These are phyloP conservation scores for Neurospora africana DNA, from an alignment of 495 filamentous ascomycete species.

Conservation along the genomic window DNA sequence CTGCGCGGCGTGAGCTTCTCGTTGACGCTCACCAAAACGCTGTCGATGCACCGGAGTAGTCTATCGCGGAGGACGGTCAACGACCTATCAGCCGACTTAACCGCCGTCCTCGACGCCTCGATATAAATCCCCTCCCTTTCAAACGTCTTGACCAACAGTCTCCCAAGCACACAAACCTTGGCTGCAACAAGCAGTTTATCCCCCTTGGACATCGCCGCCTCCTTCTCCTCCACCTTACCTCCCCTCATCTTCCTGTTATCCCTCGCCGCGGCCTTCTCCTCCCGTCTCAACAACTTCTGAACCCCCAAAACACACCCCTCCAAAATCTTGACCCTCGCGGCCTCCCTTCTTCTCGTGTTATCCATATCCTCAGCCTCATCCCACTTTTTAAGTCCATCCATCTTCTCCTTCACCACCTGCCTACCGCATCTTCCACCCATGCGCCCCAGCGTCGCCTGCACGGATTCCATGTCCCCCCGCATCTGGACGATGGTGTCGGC, in stretches of 20 bases:
- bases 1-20: conserved; percentile 27
- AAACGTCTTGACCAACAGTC: conserved; percentile 40
- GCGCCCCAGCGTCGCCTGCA: conserved; percentile 57
- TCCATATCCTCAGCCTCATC: conserved; percentile 7
- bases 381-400: conserved; percentile 36
- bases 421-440: conserved; percentile 74
- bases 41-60: conserved; percentile 57
- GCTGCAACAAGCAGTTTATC: conserved; percentile 57
- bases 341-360: conserved; percentile 12
- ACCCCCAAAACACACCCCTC: conserved; percentile 29
- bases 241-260: conserved; percentile 6
- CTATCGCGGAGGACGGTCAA: conserved; percentile 43
- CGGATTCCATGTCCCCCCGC: conserved; percentile 63
- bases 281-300: conserved; percentile 30
- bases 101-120: conserved; percentile 34
- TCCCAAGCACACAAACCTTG: conserved; percentile 67
- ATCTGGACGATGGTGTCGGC: conserved; percentile 87
- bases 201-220: conserved; percentile 1
- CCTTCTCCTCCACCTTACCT: conserved; percentile 12
- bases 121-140: conserved; percentile 21
- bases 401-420: conserved; percentile 56
- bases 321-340: conserved; percentile 32
- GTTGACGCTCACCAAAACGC: conserved; percentile 41
- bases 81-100: conserved; percentile 54
- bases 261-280: conserved; percentile 21